Evolutionary conservation across 768 basidiomycete genomes (phyloP).

Genomic region (Leccinum sublutescens): DNA sequence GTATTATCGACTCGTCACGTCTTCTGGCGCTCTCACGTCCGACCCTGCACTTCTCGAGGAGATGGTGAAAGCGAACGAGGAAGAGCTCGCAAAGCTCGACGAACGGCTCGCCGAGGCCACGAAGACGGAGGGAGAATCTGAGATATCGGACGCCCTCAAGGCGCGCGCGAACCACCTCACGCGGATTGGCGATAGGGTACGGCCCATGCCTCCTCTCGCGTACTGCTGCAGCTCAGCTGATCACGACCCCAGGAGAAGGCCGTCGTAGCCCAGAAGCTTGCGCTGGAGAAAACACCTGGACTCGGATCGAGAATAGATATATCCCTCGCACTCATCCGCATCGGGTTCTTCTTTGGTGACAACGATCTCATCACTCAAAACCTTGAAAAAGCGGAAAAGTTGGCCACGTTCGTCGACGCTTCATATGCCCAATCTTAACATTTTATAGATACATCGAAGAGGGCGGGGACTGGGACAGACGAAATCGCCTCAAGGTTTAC

Average conservation of each 20-base stretch:
- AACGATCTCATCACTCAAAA: slow-evolving; percentile 66
- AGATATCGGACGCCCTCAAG: slow-evolving; percentile 85
- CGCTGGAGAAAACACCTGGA: slow-evolving; percentile 89
- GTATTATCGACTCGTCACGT: slow-evolving; percentile 63
- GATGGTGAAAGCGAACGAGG: slow-evolving; percentile 57
- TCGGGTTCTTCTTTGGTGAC: slow-evolving; percentile 89
- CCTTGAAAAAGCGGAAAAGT: slow-evolving; percentile 82
- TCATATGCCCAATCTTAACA: background rate
- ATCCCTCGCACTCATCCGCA: slow-evolving; percentile 80
- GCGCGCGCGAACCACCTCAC: slow-evolving; percentile 85
- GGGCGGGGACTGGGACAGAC: slow-evolving; percentile 97
- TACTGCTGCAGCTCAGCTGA: background rate
- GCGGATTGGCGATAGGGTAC: slow-evolving; percentile 79
- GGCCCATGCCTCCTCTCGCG: background rate
- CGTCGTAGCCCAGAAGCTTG: slow-evolving; percentile 75
- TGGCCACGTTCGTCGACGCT: slow-evolving; percentile 27
- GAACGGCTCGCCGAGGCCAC: slow-evolving; percentile 80
- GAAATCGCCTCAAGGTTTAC: slow-evolving; percentile 97
- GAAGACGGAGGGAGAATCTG: slow-evolving; percentile 89
- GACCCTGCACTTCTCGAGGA: slow-evolving; percentile 32
- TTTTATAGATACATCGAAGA: slow-evolving; percentile 76
- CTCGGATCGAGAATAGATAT: slow-evolving; percentile 93
- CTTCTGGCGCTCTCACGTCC: slow-evolving; percentile 44
- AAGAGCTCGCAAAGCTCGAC: slow-evolving; percentile 72
- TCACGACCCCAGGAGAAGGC: slow-evolving; percentile 63